These are phyloP conservation scores for Incumbomyces delicatus DNA, from an alignment of 2,329 filamentous ascomycete species.

Conservation along the genomic window DNA sequence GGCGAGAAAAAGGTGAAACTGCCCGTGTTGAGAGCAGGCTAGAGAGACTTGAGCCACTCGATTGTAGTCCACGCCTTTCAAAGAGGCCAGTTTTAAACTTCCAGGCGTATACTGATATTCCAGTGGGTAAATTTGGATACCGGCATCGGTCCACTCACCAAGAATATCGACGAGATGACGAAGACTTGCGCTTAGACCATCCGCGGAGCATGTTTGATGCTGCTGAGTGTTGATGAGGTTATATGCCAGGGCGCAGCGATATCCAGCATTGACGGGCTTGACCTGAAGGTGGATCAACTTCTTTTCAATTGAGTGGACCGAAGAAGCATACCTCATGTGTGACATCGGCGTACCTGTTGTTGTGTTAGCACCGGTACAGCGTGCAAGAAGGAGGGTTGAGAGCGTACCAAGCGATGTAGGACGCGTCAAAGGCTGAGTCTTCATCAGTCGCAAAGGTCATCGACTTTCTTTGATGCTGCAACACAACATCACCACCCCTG, in stretches of 20 bases:
- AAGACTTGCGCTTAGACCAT: conserved; percentile 3
- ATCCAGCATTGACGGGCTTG: conserved; percentile 37
- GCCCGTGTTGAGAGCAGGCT: too few relatives aligned
- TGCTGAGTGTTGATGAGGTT: conserved; percentile 36
- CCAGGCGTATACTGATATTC: conserved; percentile 21
- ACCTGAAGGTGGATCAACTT: too few relatives aligned
- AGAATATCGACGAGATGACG: conserved; percentile 18
- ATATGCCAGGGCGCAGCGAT: conserved; percentile 44
- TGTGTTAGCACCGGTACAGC: too few relatives aligned
- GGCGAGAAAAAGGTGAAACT: too few relatives aligned
- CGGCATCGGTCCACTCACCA: too few relatives aligned
- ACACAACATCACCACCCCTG: conserved; percentile 36
- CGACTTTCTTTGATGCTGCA: conserved; percentile 30
- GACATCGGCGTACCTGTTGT: too few relatives aligned
- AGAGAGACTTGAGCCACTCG: too few relatives aligned
- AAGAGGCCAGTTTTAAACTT: conserved; percentile 13
- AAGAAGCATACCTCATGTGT: too few relatives aligned
- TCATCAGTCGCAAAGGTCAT: conserved; percentile 25
- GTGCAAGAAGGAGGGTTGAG: conserved; percentile 45
- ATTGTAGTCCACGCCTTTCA: too few relatives aligned
- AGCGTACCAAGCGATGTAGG: conserved; percentile 36
- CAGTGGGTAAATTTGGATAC: too few relatives aligned
- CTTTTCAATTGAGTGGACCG: too few relatives aligned
- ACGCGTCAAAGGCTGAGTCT: conserved; percentile 22
- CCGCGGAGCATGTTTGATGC: background rate